These are phyloP conservation scores for Leishmania braziliensis DNA, from an alignment of 208 protist genomes.

Conservation along the genomic window DNA sequence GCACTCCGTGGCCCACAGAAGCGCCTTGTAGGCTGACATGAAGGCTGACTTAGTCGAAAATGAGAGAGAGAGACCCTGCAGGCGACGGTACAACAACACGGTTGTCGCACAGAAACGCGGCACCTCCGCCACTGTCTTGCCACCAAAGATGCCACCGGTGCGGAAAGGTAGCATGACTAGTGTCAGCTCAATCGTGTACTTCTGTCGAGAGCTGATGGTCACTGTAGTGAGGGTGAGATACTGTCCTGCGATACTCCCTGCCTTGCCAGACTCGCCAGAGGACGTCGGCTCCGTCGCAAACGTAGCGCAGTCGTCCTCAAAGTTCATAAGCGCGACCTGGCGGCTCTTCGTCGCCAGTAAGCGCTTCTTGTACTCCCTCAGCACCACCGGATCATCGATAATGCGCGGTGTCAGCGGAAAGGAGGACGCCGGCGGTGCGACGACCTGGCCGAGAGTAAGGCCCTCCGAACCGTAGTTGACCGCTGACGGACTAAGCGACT, in stretches of 20 bases:
- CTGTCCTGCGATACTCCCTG: background rate
- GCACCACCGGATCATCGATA: conserved; percentile 48
- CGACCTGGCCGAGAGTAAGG: conserved; percentile 63
- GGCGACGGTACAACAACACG: conserved; percentile 45
- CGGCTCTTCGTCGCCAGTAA: conserved; percentile 47
- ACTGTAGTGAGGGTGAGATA: conserved; percentile 75
- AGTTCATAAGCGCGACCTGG: conserved; percentile 44
- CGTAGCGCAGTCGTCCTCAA: conserved; percentile 58
- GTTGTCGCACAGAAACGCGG: conserved; percentile 60
- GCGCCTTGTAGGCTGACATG: conserved; percentile 79
- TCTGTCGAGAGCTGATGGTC: conserved; percentile 60
- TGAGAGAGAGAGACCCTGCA: conserved; percentile 68
- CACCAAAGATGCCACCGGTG: conserved; percentile 30
- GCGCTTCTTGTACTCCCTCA: conserved; percentile 71
- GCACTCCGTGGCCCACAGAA: conserved; percentile 85
- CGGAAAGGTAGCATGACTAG: conserved; percentile 75
- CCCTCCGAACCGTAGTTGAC: conserved; percentile 67
- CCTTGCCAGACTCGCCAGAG: background rate
- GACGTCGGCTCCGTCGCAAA: conserved; percentile 28
- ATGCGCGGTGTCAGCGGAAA: conserved; percentile 75
- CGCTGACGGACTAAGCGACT: conserved; percentile 45
- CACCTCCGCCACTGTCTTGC: conserved; percentile 63
- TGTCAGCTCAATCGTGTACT: conserved; percentile 73
- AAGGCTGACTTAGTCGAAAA: conserved; percentile 77
- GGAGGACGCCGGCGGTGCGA: conserved; percentile 60